Evolutionary conservation across 2,329 filamentous ascomycete genomes (phyloP), one percentile per base, ranked within the genome.

Genomic region (Exophiala aquamarina): DNA sequence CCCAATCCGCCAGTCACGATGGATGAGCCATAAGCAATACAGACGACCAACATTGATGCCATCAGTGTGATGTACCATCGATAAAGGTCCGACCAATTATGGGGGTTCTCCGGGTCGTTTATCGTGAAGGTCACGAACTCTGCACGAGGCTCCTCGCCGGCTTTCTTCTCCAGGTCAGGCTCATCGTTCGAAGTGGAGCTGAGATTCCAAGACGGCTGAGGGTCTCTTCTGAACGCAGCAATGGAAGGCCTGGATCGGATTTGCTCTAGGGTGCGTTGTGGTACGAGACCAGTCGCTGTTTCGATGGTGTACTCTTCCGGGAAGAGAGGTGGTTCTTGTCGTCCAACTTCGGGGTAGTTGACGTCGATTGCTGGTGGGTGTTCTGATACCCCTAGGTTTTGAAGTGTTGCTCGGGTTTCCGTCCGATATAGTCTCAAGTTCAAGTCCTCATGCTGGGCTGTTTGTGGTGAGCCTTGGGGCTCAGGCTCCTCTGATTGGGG

Each of bases 111-210:
- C 7, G 78, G 76, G 62, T 90, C 86, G 41, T 80, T 66, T 17
- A 79, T 76, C n/a, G 87, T 76, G 69, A 84, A 89, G 45, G 81
- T 78, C 55, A 89, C 84, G 28, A 82, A 71, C 47, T 83, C 79
- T 61, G 78, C 83, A 29, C 17, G 13, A n/a, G 72, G 66, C 53
- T 73, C 68, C n/a, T 58, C 52, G 10, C 52, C 47, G 6, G 49
- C 39, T 15, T 49, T 55, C 31, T 66, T 65, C 46, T 66, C 63
- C 3, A 59, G n/a, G 36, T 65, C 62, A 4, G 28, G 20, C 13
- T 54, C 39, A 2, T 26, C 23, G 11, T 26, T 11, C 11, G 38
- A 31, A 8, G 50, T 43, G 19, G 47, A 37, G 21, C 37, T 56
- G 52, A 36, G n/a, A n/a, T n/a, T n/a, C n/a, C n/a, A n/a, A n/a